phyloP scores from a whole-genome alignment of 441 rosid genomes.

The Mallotus japonicus region DNA sequence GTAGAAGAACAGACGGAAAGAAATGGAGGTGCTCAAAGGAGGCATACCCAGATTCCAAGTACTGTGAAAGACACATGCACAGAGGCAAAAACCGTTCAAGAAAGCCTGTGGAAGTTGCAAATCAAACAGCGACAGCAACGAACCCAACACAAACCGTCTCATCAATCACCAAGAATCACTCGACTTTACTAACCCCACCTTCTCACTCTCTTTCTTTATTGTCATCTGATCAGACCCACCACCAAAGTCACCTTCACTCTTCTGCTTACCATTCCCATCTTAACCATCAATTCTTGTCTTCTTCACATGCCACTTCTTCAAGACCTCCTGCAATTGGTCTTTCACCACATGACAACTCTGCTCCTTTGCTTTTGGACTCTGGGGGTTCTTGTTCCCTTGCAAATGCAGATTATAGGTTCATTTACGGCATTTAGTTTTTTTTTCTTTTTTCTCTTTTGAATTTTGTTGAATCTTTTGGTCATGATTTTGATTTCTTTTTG shows the following conservation, averaged over 20 bases:
- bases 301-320: constrained; percentile 31
- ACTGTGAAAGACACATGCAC: constrained; percentile 99
- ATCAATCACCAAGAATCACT: constrained; percentile 34
- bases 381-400: constrained; percentile 38
- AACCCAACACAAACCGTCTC: constrained; percentile 25
- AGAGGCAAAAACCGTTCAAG: constrained; percentile 99
- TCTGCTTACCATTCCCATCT: constrained; percentile 27
- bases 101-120: constrained; percentile 86
- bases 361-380: constrained; percentile 45
- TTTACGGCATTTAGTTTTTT: background rate
- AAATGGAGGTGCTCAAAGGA: constrained; percentile 99
- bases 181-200: constrained; percentile 20
- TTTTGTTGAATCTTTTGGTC: background rate
- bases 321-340: constrained; percentile 32
- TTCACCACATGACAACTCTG: constrained; percentile 37
- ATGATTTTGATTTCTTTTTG: constrained; percentile 6
- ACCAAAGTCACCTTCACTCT: constrained; percentile 28
- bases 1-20: constrained; percentile 98
- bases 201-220: constrained; percentile 35
- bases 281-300: constrained; percentile 31
- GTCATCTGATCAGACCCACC: constrained; percentile 34
- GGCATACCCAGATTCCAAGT: constrained; percentile 93
- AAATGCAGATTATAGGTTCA: constrained; percentile 55
- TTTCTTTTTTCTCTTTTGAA: background rate
- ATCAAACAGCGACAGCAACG: constrained; percentile 33